phyloP scores from a whole-genome alignment of 805 yeast species.

The Komagataella ulmi region DNA sequence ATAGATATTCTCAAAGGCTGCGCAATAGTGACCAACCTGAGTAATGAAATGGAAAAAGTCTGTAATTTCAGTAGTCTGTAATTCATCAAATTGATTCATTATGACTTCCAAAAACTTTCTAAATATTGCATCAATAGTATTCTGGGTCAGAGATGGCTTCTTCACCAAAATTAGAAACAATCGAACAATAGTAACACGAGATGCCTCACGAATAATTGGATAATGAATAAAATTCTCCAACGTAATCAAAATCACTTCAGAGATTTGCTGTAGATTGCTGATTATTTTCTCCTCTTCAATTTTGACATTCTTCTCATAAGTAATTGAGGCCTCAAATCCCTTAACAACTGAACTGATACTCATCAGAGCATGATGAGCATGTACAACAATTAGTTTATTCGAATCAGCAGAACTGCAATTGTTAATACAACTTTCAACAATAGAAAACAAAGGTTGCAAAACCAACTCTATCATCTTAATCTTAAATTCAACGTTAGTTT shows the following conservation, averaged over 20 bases:
- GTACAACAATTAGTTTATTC: slow-evolving; percentile 38
- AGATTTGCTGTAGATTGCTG: slow-evolving; percentile 21
- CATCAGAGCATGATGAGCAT: slow-evolving; percentile 77
- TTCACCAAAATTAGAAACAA: slow-evolving; percentile 61
- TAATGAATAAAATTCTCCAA: slow-evolving; percentile 58
- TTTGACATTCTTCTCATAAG: neutral
- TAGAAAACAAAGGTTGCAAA: slow-evolving; percentile 62
- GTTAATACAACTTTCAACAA: slow-evolving; percentile 51
- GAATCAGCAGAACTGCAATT: slow-evolving; percentile 17
- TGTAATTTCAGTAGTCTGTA: slow-evolving; percentile 50
- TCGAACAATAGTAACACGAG: slow-evolving; percentile 79
- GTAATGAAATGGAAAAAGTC: slow-evolving; percentile 82
- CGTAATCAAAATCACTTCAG: slow-evolving; percentile 75
- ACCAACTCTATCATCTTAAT: slow-evolving; percentile 46
- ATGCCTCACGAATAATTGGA: slow-evolving; percentile 69
- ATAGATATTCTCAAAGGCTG: slow-evolving; percentile 53
- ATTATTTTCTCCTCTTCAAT: neutral
- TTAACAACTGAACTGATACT: slow-evolving; percentile 84
- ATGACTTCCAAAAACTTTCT: slow-evolving; percentile 62
- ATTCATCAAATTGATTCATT: slow-evolving; percentile 40
- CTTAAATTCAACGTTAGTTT: slow-evolving; percentile 25
- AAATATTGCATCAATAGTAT: slow-evolving; percentile 26
- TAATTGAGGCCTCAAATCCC: slow-evolving; percentile 48
- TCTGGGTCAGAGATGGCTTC: slow-evolving; percentile 27
- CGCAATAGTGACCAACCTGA: slow-evolving; percentile 73